Percentiles rank a stretch among this genome's conserved stretches.
Conservation (phyloP, 1,284 basidiomycete genomes). For the Malassezia nana region DNA sequence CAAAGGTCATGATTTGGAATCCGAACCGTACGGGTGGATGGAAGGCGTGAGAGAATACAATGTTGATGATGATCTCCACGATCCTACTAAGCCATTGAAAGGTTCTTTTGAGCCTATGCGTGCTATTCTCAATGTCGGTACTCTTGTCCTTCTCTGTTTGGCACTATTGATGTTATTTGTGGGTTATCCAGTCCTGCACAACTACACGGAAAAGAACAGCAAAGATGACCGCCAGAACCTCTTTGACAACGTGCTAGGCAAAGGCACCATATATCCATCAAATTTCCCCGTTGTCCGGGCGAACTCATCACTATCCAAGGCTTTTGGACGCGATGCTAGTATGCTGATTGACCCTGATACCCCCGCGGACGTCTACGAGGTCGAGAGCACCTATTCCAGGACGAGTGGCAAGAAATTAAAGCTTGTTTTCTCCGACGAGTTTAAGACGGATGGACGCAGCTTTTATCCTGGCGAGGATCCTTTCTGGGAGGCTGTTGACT, state of each 20-base stretch:
- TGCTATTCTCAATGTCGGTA: conserved; percentile 38
- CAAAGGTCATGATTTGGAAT: neutral
- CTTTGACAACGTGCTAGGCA: neutral
- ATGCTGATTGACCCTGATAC: conserved; percentile 49
- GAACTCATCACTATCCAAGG: neutral
- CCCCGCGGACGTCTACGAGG: conserved; percentile 27
- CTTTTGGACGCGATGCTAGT: neutral
- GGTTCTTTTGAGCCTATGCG: conserved; percentile 10
- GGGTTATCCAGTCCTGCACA: conserved; percentile 38
- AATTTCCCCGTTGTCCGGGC: neutral
- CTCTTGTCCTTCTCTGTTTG: conserved; percentile 29
- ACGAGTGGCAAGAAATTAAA: conserved; percentile 23
- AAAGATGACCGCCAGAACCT: neutral
- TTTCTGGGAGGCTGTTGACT: conserved; percentile 62
- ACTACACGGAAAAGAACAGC: conserved; percentile 4
- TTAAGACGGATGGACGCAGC: conserved; percentile 44
- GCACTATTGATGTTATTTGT: conserved; percentile 39
- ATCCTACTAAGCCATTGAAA: conserved; percentile 11
- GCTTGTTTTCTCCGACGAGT: conserved; percentile 49
- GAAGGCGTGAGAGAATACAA: conserved; percentile 21
- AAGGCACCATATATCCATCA: neutral
- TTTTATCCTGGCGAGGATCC: conserved; percentile 58
- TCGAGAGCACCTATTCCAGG: conserved; percentile 51
- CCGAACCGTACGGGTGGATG: conserved; percentile 5
- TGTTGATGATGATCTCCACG: conserved; percentile 24